These are phyloP conservation scores for Ustilago tritici DNA, from an alignment of 1,284 basidiomycete genomes.

Conservation along the genomic window DNA sequence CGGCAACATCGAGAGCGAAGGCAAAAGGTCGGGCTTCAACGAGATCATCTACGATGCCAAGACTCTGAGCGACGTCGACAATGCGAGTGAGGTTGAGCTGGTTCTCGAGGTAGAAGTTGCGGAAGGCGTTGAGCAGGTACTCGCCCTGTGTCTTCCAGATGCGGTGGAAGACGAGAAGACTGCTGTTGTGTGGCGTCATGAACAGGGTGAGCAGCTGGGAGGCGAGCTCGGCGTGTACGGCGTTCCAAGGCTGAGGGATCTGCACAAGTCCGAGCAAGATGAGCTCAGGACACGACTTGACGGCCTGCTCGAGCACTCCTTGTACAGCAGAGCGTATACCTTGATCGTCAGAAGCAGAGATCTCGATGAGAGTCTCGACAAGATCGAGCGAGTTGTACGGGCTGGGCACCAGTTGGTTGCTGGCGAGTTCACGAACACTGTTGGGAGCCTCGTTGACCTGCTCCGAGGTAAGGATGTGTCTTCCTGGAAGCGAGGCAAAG, in stretches of 20 bases:
- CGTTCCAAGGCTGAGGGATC: slow-evolving; percentile 86
- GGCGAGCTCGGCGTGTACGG: slow-evolving; percentile 86
- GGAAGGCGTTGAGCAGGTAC: slow-evolving; percentile 86
- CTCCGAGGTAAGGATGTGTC: slow-evolving; percentile 53
- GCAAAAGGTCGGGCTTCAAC: slow-evolving; percentile 87
- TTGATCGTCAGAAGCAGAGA: slow-evolving; percentile 86
- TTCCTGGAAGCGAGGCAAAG: slow-evolving; percentile 72
- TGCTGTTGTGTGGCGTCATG: slow-evolving; percentile 89
- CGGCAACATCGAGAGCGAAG: slow-evolving; percentile 85
- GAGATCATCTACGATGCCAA: slow-evolving; percentile 89
- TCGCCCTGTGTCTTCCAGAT: slow-evolving; percentile 90
- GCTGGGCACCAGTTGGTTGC: slow-evolving; percentile 81
- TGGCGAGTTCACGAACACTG: slow-evolving; percentile 78
- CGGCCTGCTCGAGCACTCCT: slow-evolving; percentile 66
- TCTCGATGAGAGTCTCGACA: slow-evolving; percentile 85
- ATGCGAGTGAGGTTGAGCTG: slow-evolving; percentile 93
- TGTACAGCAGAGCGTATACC: slow-evolving; percentile 61
- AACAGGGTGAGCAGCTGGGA: slow-evolving; percentile 89
- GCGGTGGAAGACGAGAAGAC: slow-evolving; percentile 95
- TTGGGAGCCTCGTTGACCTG: slow-evolving; percentile 76
- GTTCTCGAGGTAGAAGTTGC: slow-evolving; percentile 90
- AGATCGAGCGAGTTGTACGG: slow-evolving; percentile 95
- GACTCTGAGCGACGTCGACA: slow-evolving; percentile 92
- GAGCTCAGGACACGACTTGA: slow-evolving; percentile 85
- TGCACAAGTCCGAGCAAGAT: slow-evolving; percentile 93